A percentile compares a stretch with the other conserved stretches of the same genome.
Conservation (phyloP, 2,329 filamentous ascomycete genomes). For the Raffaelea arxii region DNA sequence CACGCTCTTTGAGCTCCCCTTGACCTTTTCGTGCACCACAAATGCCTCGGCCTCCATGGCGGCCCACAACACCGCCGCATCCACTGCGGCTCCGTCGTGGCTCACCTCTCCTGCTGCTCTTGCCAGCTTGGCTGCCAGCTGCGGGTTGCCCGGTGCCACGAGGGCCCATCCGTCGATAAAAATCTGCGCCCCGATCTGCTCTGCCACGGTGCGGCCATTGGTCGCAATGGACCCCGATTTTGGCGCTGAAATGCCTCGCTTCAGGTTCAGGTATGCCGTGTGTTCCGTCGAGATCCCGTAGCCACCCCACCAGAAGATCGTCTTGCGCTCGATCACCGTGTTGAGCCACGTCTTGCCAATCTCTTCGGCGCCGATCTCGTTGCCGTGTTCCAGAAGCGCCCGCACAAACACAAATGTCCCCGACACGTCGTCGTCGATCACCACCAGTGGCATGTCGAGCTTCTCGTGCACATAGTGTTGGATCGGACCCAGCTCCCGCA, state of each 20-base stretch:
- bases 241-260: constrained; percentile 23
- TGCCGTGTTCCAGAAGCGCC: constrained; percentile 22
- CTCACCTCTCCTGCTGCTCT: constrained; percentile 23
- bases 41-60: constrained; percentile 29
- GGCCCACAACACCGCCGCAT: constrained; percentile 27
- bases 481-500: constrained; percentile 20
- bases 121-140: constrained; percentile 21
- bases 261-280: constrained; percentile 27
- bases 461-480: constrained; percentile 23
- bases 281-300: constrained; percentile 27
- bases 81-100: constrained; percentile 27
- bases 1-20: no score
- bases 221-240: constrained; percentile 18
- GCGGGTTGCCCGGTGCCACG: constrained; percentile 20
- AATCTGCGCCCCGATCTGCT: constrained; percentile 29
- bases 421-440: constrained; percentile 24
- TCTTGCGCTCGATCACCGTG: constrained; percentile 19
- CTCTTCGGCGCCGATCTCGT: constrained; percentile 11
- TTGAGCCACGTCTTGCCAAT: constrained; percentile 24
- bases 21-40: constrained; percentile 19
- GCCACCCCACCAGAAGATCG: constrained; percentile 29
- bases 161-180: constrained; percentile 29
- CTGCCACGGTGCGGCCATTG: constrained; percentile 22
- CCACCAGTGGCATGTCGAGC: constrained; percentile 18
- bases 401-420: constrained; percentile 26